Percentiles rank a stretch among this genome's conserved stretches.
These are phyloP conservation scores for Orychophragmus violaceus DNA, from an alignment of 345 rosid species.

Conservation along the genomic window DNA sequence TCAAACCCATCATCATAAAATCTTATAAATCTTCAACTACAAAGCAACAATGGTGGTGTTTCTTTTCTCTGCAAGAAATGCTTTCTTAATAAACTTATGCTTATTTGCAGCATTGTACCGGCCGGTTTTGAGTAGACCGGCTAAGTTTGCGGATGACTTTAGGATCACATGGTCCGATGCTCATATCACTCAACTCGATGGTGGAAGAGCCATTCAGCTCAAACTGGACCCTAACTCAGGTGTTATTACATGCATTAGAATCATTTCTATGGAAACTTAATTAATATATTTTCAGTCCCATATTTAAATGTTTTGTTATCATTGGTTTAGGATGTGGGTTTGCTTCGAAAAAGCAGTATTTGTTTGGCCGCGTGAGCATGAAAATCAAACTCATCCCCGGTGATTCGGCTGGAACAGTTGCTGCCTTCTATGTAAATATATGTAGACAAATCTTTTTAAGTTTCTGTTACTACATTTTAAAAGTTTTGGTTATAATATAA, in stretches of 20 bases:
- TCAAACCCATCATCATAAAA: slow-evolving; percentile 1
- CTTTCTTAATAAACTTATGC: slow-evolving; percentile 14
- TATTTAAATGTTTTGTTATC: neutral
- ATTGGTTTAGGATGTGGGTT: slow-evolving; percentile 70
- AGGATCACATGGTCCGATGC: slow-evolving; percentile 68
- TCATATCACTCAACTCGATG: slow-evolving; percentile 65
- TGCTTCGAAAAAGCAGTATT: slow-evolving; percentile 61
- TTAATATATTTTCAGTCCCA: neutral
- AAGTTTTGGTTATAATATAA: neutral
- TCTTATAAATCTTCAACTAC: neutral
- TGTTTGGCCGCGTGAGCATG: slow-evolving; percentile 86
- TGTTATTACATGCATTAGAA: slow-evolving; percentile 28
- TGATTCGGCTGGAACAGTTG: slow-evolving; percentile 37
- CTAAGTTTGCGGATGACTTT: slow-evolving; percentile 66
- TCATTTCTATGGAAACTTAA: neutral
- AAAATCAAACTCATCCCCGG: slow-evolving; percentile 86
- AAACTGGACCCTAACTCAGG: slow-evolving; percentile 74
- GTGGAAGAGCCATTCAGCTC: slow-evolving; percentile 79
- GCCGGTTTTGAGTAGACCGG: slow-evolving; percentile 42
- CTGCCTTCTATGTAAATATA: slow-evolving; percentile 28
- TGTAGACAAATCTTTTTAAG: neutral
- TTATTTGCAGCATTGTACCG: slow-evolving; percentile 26
- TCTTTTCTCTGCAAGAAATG: slow-evolving; percentile 12
- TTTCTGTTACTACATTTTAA: neutral
- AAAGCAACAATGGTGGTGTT: slow-evolving; percentile 10